A percentile compares a stretch with the other conserved stretches of the same genome.
phyloP scores from a whole-genome alignment of 2,329 filamentous ascomycete species.

The Fusarium sp. region DNA sequence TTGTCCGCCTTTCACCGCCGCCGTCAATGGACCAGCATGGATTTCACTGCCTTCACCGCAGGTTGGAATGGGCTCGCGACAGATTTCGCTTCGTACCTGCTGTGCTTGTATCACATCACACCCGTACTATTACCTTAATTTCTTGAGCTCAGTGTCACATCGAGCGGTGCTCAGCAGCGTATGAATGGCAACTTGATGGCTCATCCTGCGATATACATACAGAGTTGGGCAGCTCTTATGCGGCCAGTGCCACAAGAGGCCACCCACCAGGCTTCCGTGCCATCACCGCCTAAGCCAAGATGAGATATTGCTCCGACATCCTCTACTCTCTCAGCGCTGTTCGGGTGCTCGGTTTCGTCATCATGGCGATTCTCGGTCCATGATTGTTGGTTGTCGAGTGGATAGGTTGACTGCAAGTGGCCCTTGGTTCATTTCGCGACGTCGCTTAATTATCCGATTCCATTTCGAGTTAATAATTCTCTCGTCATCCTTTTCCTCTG shows the following conservation, averaged over 20 bases:
- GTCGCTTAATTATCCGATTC: constrained; percentile 41
- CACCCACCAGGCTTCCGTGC: neutral
- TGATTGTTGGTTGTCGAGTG: constrained; percentile 31
- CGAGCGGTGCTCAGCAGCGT: neutral
- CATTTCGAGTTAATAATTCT: constrained; percentile 21
- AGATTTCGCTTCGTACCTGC: constrained; percentile 40
- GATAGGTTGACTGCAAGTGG: constrained; percentile 26
- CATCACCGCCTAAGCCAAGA: constrained; percentile 13
- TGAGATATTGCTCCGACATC: constrained; percentile 8
- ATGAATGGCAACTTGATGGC: neutral
- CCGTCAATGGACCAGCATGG: constrained; percentile 14
- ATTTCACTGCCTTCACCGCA: constrained; percentile 6
- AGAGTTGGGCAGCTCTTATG: constrained; percentile 7
- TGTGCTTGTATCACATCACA: constrained; percentile 23
- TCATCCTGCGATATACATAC: neutral
- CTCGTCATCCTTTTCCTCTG: constrained; percentile 11
- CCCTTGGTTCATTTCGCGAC: constrained; percentile 36
- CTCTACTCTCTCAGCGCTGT: neutral
- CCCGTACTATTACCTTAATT: constrained; percentile 15
- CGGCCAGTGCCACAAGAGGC: constrained; percentile 1
- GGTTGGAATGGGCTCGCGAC: constrained; percentile 1
- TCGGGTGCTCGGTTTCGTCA: constrained; percentile 15
- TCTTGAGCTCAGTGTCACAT: constrained; percentile 18
- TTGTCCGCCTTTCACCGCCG: constrained; percentile 26
- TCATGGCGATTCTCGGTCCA: constrained; percentile 27